phyloP scores from a whole-genome alignment of 768 basidiomycete species.

The Cystobasidium ongulense region DNA sequence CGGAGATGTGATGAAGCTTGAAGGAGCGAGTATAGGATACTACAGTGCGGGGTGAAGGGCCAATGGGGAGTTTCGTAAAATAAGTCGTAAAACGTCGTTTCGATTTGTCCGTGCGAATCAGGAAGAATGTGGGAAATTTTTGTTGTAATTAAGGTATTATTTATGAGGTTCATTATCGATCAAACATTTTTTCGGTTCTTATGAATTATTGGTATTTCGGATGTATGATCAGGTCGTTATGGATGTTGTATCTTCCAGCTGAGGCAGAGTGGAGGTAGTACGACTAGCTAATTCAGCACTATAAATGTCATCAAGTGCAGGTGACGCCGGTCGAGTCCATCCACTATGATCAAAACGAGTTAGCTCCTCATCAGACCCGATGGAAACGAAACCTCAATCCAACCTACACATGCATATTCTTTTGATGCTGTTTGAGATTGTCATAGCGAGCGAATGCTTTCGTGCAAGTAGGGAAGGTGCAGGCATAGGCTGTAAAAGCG shows the following conservation, averaged over 20 bases:
- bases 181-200: too few relatives aligned
- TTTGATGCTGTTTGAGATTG: constrained; percentile 63
- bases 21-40: too few relatives aligned
- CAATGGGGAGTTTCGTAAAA: too few relatives aligned
- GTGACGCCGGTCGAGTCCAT: neutral
- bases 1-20: too few relatives aligned
- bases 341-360: neutral
- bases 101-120: too few relatives aligned
- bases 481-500: constrained; percentile 57
- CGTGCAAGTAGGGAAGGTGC: constrained; percentile 59
- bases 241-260: neutral
- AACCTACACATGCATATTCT: constrained; percentile 50
- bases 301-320: neutral
- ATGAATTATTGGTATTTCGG: too few relatives aligned
- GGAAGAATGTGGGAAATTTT: too few relatives aligned
- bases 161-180: too few relatives aligned
- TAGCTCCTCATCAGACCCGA: neutral
- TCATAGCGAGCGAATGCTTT: constrained; percentile 71
- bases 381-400: neutral
- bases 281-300: neutral
- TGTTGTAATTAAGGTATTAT: too few relatives aligned
- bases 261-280: neutral
- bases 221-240: too few relatives aligned
- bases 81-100: too few relatives aligned
- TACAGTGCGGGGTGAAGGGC: too few relatives aligned